phyloP scores from a whole-genome alignment of 1,139 yeast genomes.

The Groenewaldozyma auringiensis region DNA sequence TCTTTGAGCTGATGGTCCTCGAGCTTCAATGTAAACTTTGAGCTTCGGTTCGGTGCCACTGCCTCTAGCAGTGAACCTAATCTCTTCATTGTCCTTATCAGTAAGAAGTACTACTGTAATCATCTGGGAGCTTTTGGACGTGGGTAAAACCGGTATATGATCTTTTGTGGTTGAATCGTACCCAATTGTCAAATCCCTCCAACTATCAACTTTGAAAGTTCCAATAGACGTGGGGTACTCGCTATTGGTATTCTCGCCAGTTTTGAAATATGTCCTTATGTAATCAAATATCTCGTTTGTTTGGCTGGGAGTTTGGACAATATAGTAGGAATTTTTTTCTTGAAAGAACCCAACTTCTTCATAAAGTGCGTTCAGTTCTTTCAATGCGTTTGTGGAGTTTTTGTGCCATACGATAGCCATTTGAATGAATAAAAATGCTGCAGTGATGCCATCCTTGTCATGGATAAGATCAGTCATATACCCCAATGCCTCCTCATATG shows the following conservation, averaged over 20 bases:
- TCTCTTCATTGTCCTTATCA: conserved; percentile 27
- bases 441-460: conserved; percentile 91
- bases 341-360: conserved; percentile 68
- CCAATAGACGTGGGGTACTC: conserved; percentile 44
- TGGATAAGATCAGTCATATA: conserved; percentile 82
- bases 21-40: conserved; percentile 84
- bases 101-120: conserved; percentile 49
- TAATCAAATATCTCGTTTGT: conserved; percentile 48
- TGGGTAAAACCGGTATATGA: conserved; percentile 57
- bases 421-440: conserved; percentile 71
- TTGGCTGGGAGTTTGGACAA: conserved; percentile 45
- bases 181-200: conserved; percentile 84
- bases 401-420: conserved; percentile 48
- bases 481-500: conserved; percentile 93
- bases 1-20: conserved; percentile 36
- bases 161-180: conserved; percentile 62
- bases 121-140: conserved; percentile 74
- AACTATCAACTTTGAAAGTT: conserved; percentile 45
- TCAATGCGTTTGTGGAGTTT: conserved; percentile 27
- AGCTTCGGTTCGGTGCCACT: conserved; percentile 96
- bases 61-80: conserved; percentile 82
- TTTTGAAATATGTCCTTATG: conserved; percentile 28
- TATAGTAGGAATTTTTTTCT: conserved; percentile 82
- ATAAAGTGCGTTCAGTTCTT: conserved; percentile 52
- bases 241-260: conserved; percentile 17